Conservation (phyloP, 2,329 filamentous ascomycete genomes). For the Pseudocercospora musae region DNA sequence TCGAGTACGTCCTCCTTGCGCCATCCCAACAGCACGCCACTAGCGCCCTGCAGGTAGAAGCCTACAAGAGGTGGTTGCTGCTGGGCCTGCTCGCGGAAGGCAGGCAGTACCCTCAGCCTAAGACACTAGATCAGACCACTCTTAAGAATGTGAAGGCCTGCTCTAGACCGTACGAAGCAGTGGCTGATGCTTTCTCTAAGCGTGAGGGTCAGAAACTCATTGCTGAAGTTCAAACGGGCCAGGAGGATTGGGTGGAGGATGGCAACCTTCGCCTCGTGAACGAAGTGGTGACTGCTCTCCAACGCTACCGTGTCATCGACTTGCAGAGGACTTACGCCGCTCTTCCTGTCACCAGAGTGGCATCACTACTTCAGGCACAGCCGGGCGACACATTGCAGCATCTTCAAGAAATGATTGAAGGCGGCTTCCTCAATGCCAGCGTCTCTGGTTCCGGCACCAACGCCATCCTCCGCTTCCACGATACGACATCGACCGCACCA, state of each 20-base stretch:
- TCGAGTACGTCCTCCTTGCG: constrained; percentile 57
- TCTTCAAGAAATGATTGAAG: constrained; percentile 51
- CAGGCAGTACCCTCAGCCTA: constrained; percentile 54
- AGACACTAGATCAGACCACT: constrained; percentile 52
- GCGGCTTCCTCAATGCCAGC: constrained; percentile 50
- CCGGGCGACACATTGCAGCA: constrained; percentile 53
- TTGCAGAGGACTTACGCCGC: constrained; percentile 70
- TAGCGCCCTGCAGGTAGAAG: constrained; percentile 73
- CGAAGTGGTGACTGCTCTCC: constrained; percentile 67
- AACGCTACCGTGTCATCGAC: constrained; percentile 70
- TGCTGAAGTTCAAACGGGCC: constrained; percentile 60
- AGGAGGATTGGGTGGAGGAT: constrained; percentile 54
- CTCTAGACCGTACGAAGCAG: constrained; percentile 65
- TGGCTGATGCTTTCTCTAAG: constrained; percentile 67
- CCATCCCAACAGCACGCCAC: constrained; percentile 65
- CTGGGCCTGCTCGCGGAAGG: constrained; percentile 70
- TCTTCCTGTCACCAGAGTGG: constrained; percentile 55
- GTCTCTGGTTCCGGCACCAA: constrained; percentile 44
- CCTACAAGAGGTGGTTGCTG: constrained; percentile 88
- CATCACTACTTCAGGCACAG: constrained; percentile 49
- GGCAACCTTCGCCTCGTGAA: constrained; percentile 68
- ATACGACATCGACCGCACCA: constrained; percentile 14
- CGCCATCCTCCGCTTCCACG: constrained; percentile 53
- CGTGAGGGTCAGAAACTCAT: constrained; percentile 58
- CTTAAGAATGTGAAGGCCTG: constrained; percentile 57